Conservation (phyloP, 495 filamentous ascomycete species). For the Trichoderma asperelloides region DNA sequence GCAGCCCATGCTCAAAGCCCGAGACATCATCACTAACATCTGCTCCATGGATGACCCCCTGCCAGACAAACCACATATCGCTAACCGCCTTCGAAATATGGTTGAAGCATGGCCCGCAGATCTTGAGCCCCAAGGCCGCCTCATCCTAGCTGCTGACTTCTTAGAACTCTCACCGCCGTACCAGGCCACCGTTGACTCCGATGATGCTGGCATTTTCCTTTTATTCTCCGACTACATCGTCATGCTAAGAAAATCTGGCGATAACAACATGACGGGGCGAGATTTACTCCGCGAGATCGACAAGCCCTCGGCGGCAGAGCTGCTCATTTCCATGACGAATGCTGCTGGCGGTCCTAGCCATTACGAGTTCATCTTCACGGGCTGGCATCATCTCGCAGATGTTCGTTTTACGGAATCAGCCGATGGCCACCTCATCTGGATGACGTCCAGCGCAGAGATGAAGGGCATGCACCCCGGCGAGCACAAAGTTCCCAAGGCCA, state of each 20-base stretch:
- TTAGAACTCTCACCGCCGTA: slow-evolving; percentile 71
- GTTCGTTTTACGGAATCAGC: slow-evolving; percentile 68
- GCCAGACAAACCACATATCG: slow-evolving; percentile 58
- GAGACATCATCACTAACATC: slow-evolving; percentile 88
- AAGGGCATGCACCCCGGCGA: slow-evolving; percentile 38
- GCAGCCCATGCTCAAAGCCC: slow-evolving; percentile 67
- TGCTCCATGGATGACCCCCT: slow-evolving; percentile 73
- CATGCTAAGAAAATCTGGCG: slow-evolving; percentile 57
- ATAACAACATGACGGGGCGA: slow-evolving; percentile 54
- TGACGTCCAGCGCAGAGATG: slow-evolving; percentile 52
- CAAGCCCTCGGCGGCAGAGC: slow-evolving; percentile 52
- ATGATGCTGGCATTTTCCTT: slow-evolving; percentile 61
- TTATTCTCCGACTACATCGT: slow-evolving; percentile 79
- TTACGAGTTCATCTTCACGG: slow-evolving; percentile 64
- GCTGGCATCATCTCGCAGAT: slow-evolving; percentile 60
- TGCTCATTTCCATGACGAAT: slow-evolving; percentile 47
- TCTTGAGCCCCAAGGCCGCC: slow-evolving; percentile 62
- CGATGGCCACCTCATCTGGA: slow-evolving; percentile 63
- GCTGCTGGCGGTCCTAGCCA: slow-evolving; percentile 39
- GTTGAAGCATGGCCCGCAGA: slow-evolving; percentile 73
- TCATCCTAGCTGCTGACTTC: slow-evolving; percentile 80
- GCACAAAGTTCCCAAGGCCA: slow-evolving; percentile 39
- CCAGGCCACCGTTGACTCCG: slow-evolving; percentile 17
- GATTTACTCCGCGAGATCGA: slow-evolving; percentile 77
- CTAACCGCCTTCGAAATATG: slow-evolving; percentile 62